A percentile compares a stretch with the other conserved stretches of the same genome.
These are phyloP conservation scores for Canariomyces notabilis DNA, from an alignment of 2,329 filamentous ascomycete genomes.

Conservation along the genomic window DNA sequence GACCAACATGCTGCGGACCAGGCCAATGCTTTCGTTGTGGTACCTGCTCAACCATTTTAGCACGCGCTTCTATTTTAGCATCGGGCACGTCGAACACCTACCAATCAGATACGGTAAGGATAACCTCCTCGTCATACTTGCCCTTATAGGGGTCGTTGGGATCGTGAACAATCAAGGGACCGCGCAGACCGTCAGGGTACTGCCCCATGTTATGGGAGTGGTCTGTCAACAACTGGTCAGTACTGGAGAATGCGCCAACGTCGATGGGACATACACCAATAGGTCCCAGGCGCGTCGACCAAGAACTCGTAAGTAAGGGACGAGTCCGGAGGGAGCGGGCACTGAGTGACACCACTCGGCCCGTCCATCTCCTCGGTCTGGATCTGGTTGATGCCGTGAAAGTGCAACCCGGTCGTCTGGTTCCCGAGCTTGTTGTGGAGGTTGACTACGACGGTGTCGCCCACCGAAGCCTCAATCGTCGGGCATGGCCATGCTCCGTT, in stretches of 20 bases:
- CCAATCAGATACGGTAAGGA: conserved; percentile 45
- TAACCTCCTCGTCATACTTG: conserved; percentile 53
- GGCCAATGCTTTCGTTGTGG: conserved; percentile 34
- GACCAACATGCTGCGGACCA: conserved; percentile 37
- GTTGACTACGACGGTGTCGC: conserved; percentile 47
- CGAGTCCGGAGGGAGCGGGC: conserved; percentile 46
- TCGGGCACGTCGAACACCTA: neutral
- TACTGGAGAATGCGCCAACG: neutral
- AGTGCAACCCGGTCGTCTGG: conserved; percentile 48
- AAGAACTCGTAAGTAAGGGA: conserved; percentile 49
- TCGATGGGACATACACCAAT: conserved; percentile 37
- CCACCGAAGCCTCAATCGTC: conserved; percentile 44
- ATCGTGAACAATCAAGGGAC: conserved; percentile 57
- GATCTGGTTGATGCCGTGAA: conserved; percentile 55
- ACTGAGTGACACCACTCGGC: conserved; percentile 49
- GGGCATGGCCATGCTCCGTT: conserved; percentile 60
- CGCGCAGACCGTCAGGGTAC: conserved; percentile 63
- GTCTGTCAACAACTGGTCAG: conserved; percentile 32
- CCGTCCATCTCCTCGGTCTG: conserved; percentile 56
- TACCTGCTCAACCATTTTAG: conserved; percentile 33
- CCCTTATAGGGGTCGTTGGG: conserved; percentile 47
- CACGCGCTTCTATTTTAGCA: neutral
- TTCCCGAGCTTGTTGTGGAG: conserved; percentile 48
- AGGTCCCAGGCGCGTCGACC: conserved; percentile 42
- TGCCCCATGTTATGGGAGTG: conserved; percentile 61